Percentiles rank a stretch among this genome's conserved stretches.
Evolutionary conservation across 192 early-diverging fungal genomes (phyloP).

Genomic region (Coemansia nantahalensis): DNA sequence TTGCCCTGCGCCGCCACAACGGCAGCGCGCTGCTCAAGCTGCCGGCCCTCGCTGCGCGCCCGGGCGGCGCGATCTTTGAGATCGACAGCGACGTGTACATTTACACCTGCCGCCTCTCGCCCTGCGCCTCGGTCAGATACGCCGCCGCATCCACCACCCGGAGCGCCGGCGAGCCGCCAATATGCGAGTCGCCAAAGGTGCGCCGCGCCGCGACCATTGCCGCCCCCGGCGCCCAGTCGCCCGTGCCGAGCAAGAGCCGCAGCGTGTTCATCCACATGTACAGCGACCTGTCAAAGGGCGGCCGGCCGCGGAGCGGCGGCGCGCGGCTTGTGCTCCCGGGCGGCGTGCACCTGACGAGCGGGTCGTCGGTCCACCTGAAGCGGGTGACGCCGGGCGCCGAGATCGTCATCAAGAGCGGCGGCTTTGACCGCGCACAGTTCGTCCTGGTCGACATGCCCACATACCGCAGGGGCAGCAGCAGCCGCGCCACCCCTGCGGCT

Average conservation of each 20-base stretch:
- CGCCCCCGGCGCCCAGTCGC: slow-evolving; percentile 6
- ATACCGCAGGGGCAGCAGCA: slow-evolving; percentile 18
- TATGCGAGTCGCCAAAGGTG: slow-evolving; percentile 31
- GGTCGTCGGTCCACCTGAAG: slow-evolving; percentile 36
- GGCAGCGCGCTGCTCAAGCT: slow-evolving; percentile 11
- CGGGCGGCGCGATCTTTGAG: slow-evolving; percentile 26
- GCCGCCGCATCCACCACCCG: slow-evolving; percentile 5
- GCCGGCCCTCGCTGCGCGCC: slow-evolving; percentile 18
- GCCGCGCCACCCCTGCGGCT: too few species aligned
- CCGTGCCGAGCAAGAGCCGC: slow-evolving; percentile 18
- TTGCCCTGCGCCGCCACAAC: slow-evolving; percentile 8
- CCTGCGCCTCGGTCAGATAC: slow-evolving; percentile 31
- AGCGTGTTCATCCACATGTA: slow-evolving; percentile 31
- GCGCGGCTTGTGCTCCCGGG: slow-evolving; percentile 40
- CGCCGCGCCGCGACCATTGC: slow-evolving; percentile 23
- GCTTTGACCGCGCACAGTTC: slow-evolving; percentile 51
- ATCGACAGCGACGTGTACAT: slow-evolving; percentile 53
- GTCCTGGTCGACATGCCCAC: slow-evolving; percentile 47
- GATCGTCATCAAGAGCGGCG: slow-evolving; percentile 33
- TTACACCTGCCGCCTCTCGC: slow-evolving; percentile 43
- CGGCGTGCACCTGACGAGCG: slow-evolving; percentile 24
- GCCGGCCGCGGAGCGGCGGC: slow-evolving; percentile 16
- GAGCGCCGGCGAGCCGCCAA: slow-evolving; percentile 24
- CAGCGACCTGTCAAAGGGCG: slow-evolving; percentile 38
- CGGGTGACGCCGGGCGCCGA: slow-evolving; percentile 19